These are phyloP conservation scores for Geosmithia flava DNA, from an alignment of 2,329 filamentous ascomycete genomes.

Conservation along the genomic window DNA sequence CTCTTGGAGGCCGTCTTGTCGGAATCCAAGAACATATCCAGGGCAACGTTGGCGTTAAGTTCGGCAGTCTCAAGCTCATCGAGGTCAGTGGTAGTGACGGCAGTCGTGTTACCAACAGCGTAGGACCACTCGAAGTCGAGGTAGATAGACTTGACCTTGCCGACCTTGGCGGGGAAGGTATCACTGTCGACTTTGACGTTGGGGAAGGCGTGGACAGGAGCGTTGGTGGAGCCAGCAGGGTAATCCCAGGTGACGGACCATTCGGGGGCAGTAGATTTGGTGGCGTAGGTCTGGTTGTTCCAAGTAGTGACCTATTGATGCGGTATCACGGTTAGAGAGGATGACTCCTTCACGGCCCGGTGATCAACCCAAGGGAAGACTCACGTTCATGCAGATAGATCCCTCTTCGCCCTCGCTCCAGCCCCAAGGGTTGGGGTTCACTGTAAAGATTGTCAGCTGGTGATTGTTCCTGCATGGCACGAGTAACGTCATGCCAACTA, in stretches of 20 bases:
- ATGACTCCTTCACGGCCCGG: not conserved
- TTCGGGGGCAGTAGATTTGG: constrained; percentile 29
- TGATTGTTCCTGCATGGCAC: not conserved
- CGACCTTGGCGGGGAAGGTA: constrained; percentile 28
- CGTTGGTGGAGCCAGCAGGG: constrained; percentile 21
- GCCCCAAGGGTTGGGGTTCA: constrained; percentile 46
- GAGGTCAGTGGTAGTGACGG: constrained; percentile 17
- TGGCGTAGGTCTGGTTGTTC: constrained; percentile 37
- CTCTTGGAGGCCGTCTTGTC: constrained; percentile 25
- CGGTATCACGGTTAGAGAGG: not conserved
- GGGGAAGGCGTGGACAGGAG: constrained; percentile 41
- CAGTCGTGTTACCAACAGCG: constrained; percentile 27
- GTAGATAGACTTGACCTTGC: constrained; percentile 22
- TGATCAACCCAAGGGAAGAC: constrained; percentile 9
- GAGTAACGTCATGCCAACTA: no score
- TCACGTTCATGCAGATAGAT: constrained; percentile 38
- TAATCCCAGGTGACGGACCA: constrained; percentile 44
- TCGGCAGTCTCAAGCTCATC: constrained; percentile 16
- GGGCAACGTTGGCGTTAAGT: constrained; percentile 41
- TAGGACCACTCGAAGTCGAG: constrained; percentile 38
- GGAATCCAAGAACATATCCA: constrained; percentile 45
- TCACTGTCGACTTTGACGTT: constrained; percentile 34
- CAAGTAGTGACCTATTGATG: constrained; percentile 28
- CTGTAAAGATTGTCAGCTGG: constrained; percentile 15
- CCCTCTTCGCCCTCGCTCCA: constrained; percentile 23